Percentiles rank a stretch among this genome's conserved stretches.
phyloP scores from a whole-genome alignment of 1,284 basidiomycete species.

The Porogramme epimiltina region DNA sequence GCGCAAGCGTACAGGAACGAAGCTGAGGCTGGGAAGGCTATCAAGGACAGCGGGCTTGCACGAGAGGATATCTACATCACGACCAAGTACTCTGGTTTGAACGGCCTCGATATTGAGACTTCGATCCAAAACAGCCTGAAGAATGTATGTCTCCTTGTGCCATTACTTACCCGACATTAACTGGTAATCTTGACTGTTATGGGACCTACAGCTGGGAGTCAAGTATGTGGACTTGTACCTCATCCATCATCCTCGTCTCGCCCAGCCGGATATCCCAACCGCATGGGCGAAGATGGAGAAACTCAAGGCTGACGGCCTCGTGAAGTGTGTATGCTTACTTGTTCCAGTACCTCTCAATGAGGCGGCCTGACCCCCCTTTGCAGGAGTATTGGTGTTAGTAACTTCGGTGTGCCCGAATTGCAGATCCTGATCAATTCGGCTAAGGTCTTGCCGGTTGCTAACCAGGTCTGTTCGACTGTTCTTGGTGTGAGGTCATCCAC shows the following conservation, averaged over 20 bases:
- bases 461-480: slow-evolving; percentile 53
- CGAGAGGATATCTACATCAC: slow-evolving; percentile 42
- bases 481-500: no score
- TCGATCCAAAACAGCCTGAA: slow-evolving; percentile 34
- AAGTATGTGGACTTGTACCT: slow-evolving; percentile 76
- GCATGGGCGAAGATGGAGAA: slow-evolving; percentile 72
- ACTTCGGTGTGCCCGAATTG: slow-evolving; percentile 65
- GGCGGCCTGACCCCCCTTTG: not conserved
- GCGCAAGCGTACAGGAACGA: slow-evolving; percentile 42
- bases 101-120: slow-evolving; percentile 37
- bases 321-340: slow-evolving; percentile 45
- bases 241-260: slow-evolving; percentile 55
- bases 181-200: no score
- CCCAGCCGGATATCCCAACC: slow-evolving; percentile 48
- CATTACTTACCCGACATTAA: not conserved
- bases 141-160: slow-evolving; percentile 25
- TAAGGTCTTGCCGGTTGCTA: slow-evolving; percentile 69
- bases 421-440: slow-evolving; percentile 58
- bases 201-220: slow-evolving; percentile 53
- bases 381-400: slow-evolving; percentile 83
- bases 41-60: slow-evolving; percentile 37
- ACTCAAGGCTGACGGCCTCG: slow-evolving; percentile 60
- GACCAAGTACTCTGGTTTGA: slow-evolving; percentile 57
- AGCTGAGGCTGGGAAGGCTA: slow-evolving; percentile 38
- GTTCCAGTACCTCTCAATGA: not conserved